Base-by-base conservation (phyloP, 2,329 filamentous ascomycete species). In the Geoglossum cookeanum region DNA sequence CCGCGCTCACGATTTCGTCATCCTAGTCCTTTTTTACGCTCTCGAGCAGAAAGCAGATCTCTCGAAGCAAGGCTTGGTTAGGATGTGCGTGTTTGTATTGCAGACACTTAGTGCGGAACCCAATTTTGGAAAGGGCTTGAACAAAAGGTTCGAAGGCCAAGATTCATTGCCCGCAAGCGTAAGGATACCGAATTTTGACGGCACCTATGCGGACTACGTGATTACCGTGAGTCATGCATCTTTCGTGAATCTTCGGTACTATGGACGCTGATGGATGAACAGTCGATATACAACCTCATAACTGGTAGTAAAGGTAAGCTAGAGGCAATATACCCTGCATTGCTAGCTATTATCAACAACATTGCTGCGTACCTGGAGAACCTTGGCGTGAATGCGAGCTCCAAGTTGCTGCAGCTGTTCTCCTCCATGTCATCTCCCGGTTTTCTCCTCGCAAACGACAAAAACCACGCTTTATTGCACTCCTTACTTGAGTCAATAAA, bases 11-110 rank as follows among this genome's bases (percentile, higher is more conserved):
- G 92, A 98, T 67, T 96, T 97, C 69, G 78, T 96, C 55, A 80
- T 97, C 11, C 74, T 97, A 22, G 82, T 94, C 45, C 73, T 97
- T 3, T 98, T 94, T 71, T 96, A 97, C 67, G 88, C 90, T 3
- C 80, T 95, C 52, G 89, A 95, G 67, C 85, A 92, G 68, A 89
- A 88, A 66, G 79, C 81, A 47, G 91, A 97, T 65, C 74, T 85
- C 22, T 82, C 89, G 1, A 94, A 91, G 68, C 90, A 96, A 68
- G 92, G 92, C 0, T 77, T 96, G 1, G 87, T 97, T 30, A 80
- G 92, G 57, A 96, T 97, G 89, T 96, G 92, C 69, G 84, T 94
- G n/a, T 97, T 98, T 68, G 78, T 97, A 48, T 72, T 98, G 45
- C 92, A 98, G 70, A 97, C 92, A 0, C 73, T 98, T 65, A 97